Conservation (phyloP, 257 asterid genomes). For the Scutellaria baicalensis region DNA sequence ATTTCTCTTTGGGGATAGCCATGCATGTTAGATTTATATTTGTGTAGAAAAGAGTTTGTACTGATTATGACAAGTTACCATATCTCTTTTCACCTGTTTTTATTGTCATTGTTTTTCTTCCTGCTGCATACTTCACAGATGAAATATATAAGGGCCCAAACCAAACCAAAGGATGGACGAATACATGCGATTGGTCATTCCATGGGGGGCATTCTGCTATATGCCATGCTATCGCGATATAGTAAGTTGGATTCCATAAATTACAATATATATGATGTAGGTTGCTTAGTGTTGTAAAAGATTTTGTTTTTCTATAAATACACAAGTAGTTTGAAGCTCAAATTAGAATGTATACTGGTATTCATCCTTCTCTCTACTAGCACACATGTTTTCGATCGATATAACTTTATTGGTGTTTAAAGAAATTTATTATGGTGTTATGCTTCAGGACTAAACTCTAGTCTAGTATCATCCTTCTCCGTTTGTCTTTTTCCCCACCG, state of each 20-base stretch:
- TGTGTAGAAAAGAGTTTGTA: neutral
- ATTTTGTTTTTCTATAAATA: neutral
- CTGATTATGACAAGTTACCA: neutral
- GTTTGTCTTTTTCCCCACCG: neutral
- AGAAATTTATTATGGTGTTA: neutral
- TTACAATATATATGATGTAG: neutral
- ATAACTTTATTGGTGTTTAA: neutral
- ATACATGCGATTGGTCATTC: conserved; percentile 94
- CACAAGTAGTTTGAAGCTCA: neutral
- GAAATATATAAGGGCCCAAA: conserved; percentile 69
- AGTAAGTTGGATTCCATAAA: conserved; percentile 42
- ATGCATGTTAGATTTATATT: conserved; percentile 13
- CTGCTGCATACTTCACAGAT: conserved; percentile 39
- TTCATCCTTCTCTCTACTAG: neutral
- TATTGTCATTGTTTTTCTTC: conserved; percentile 6
- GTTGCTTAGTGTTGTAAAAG: neutral
- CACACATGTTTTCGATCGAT: neutral
- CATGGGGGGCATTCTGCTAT: conserved; percentile 95
- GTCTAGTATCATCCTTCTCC: neutral
- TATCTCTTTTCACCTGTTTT: neutral
- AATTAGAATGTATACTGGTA: neutral
- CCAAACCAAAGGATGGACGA: conserved; percentile 75
- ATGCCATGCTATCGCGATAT: conserved; percentile 78
- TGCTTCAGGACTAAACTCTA: neutral
- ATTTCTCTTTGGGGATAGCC: conserved; percentile 35